Percentiles rank a stretch among this genome's conserved stretches.
phyloP scores from a whole-genome alignment of 2,329 filamentous ascomycete genomes.

The Penicillium nordicum region DNA sequence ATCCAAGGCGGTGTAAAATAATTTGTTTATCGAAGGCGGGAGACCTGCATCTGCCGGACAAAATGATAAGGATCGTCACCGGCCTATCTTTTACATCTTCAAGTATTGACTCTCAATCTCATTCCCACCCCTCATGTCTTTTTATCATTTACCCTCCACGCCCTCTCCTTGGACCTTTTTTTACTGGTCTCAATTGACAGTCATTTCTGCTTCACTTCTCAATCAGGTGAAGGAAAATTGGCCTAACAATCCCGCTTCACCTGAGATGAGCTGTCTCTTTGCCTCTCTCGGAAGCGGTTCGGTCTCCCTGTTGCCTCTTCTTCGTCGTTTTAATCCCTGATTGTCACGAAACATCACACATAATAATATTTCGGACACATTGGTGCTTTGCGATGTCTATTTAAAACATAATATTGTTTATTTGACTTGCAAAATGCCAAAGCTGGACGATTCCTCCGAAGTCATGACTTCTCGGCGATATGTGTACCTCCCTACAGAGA shows the following conservation, averaged over 20 bases:
- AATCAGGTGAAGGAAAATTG: background rate
- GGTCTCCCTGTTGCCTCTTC: background rate
- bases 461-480: background rate
- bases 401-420: background rate
- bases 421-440: background rate
- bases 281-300: background rate
- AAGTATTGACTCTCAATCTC: background rate
- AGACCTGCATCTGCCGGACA: background rate
- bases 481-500: constrained; percentile 6
- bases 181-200: background rate
- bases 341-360: background rate
- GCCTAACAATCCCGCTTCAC: background rate
- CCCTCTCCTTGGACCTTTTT: background rate
- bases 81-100: background rate
- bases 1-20: background rate
- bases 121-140: constrained; percentile 1
- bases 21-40: constrained; percentile 1
- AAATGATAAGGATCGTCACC: constrained; percentile 8
- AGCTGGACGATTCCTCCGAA: background rate
- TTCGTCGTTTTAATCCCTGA: background rate
- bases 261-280: background rate
- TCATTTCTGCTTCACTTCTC: background rate
- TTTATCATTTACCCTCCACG: background rate
- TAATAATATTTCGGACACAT: background rate
- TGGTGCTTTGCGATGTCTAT: background rate